Evolutionary conservation across 148 eudicot genomes (phyloP).

Genomic region (Silene conica): DNA sequence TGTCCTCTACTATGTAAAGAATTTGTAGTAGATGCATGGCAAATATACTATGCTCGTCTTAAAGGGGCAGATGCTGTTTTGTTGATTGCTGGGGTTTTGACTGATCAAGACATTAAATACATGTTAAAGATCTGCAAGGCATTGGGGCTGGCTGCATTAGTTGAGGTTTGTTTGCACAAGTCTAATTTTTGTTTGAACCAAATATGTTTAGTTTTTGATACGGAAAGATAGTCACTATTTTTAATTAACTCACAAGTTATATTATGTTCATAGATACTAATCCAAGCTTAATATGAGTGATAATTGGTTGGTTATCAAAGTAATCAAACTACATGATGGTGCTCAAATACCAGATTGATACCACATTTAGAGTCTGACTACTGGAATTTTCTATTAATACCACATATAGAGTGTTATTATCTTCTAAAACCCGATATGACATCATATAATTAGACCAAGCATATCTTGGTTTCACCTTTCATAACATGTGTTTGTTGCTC

Average conservation of each 20-base stretch:
- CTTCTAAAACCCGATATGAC: not conserved
- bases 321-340: not conserved
- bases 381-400: not conserved
- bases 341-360: not conserved
- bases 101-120: constrained; percentile 70
- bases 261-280: not conserved
- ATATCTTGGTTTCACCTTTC: not conserved
- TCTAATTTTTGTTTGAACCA: not conserved
- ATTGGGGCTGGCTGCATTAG: constrained; percentile 69
- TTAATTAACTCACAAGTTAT: too few relatives aligned
- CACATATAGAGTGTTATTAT: not conserved
- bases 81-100: constrained; percentile 77
- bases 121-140: constrained; percentile 69
- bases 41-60: constrained; percentile 79
- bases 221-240: not conserved
- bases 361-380: not conserved
- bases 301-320: not conserved
- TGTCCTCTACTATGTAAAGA: constrained; percentile 97
- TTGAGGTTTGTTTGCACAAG: constrained; percentile 57
- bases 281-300: not conserved
- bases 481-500: not conserved
- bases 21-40: constrained; percentile 91
- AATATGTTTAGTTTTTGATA: not conserved
- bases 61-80: constrained; percentile 97
- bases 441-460: not conserved